Base-by-base conservation (phyloP, 345 rosid genomes). In the Eucalyptus pauciflora region DNA sequence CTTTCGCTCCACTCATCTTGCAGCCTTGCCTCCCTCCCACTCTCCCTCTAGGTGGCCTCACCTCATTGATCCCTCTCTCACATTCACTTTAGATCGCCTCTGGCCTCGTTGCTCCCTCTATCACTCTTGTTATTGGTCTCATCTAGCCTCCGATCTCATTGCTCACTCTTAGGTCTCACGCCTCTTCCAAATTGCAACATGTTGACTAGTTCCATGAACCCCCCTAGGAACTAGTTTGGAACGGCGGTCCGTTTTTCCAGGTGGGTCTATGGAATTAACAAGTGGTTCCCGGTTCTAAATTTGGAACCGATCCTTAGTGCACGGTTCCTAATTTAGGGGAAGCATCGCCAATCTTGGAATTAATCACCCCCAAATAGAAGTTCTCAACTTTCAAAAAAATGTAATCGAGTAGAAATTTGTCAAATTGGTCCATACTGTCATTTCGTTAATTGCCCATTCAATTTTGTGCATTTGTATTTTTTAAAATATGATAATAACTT, bases 201-300 rank as follows among this genome's bases (percentile, higher is more conserved):
- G 0, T 56, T 56, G 29, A 56, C 1, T 10, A 25, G 62, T 56
- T 56, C 13, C 29, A 56, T 56, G 0, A 56, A 56, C 10, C 2
- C 58, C 20, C 58, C 25, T 1, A 0, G 0, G 24, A 52, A 20
- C 25, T 20, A 20, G 25, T 52, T 18, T 52, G 25, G 58, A 52
- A 52, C 0, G 58, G 5, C 5, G 5, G 25, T 52, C 10, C 2
- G 0, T 52, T 9, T 56, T 2, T 56, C 3, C 1, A 0, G 0
- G 1, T 56, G 62, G 13, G 13, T 56, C 13, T 24, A 22, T 56
- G 0, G 1, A 1, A 24, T 29, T 56, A 56, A 56, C 0, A 4
- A 0, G 13, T 25, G 29, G 62, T 56, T 24, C 0, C 1, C 1
- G 3, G 0, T 56, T 56, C 29, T 24, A 56, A 56, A 22, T 56